Evolutionary conservation across 768 basidiomycete genomes (phyloP), one percentile per base, ranked within the genome.

Genomic region (Termitomyces heimii): DNA sequence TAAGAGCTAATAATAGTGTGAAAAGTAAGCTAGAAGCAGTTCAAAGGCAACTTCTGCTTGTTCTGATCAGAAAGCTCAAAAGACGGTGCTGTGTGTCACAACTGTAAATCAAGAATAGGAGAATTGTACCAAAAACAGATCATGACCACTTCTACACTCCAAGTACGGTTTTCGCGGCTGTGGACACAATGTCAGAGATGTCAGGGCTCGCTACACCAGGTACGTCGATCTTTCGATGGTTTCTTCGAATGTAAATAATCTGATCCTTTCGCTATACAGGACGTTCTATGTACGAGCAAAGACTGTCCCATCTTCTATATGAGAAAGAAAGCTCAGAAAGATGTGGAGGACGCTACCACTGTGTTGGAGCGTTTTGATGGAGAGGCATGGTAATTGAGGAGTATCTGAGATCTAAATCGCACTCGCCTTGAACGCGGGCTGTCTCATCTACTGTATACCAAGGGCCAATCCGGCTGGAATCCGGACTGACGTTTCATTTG

Each of bases 171-270:
- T 70, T 90, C 96, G 20, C 83, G 95, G 49, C 70, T 99, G 24
- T 99, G 97, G 97, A 98, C 97, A 1, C 96, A 98, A 67, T 99
- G 97, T 65, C 97, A 99, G 67, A 83, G 97, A 26, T 99, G 97
- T 76, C 97, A 99, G 68, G 97, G 97, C 14, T 99, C 97, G 18
- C 77, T 99, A 48, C 97, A 99, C 74, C 94, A 97, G 77, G 88
- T 88, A 57, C 29, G 70, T 62, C 43, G 37, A 44, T 48, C 20
- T 24, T 13, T 54, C 14, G 22, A 49, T 28, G 14, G 14, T 16
- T 7, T 32, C 4, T 29, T 5, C 7, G 16, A 52, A 12, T 51
- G 35, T 5, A 26, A 5, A 60, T 47, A 4, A 35, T 13, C 26
- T 26, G 16, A 40, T 43, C 28, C 55, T 46, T 55, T 45, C 16